A percentile compares a stretch with the other conserved stretches of the same genome.
Conservation (phyloP, 2,329 filamentous ascomycete species). For the Aspergillus pseudonomiae region DNA sequence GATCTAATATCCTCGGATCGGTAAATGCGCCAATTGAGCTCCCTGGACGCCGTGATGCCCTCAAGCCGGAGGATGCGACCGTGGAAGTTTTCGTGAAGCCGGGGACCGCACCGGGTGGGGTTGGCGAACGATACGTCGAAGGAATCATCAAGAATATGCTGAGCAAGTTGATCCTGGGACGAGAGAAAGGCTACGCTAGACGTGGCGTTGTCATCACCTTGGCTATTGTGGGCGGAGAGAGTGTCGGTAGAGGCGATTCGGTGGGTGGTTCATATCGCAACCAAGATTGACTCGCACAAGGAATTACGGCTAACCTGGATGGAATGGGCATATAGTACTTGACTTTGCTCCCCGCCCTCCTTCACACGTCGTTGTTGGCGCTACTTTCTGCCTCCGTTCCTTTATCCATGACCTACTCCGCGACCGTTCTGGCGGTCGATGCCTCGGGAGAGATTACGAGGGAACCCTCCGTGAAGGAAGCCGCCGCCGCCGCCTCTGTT, state of each 20-base stretch:
- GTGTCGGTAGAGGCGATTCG: slow-evolving; percentile 40
- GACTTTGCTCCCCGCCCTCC: slow-evolving; percentile 74
- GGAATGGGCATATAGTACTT: slow-evolving; percentile 63
- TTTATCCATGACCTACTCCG: slow-evolving; percentile 70
- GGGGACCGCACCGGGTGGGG: slow-evolving; percentile 81
- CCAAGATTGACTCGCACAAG: slow-evolving; percentile 1
- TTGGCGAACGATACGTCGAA: slow-evolving; percentile 81
- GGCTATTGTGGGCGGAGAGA: slow-evolving; percentile 42
- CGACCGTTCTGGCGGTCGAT: slow-evolving; percentile 65
- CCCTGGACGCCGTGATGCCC: slow-evolving; percentile 71
- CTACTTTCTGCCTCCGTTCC: slow-evolving; percentile 83
- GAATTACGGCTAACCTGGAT: slow-evolving; percentile 14
- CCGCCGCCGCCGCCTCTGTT: slow-evolving; percentile 67
- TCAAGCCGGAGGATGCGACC: slow-evolving; percentile 86
- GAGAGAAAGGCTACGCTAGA: slow-evolving; percentile 45
- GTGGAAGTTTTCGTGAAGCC: slow-evolving; percentile 90
- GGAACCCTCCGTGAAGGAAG: slow-evolving; percentile 66
- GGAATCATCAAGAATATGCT: slow-evolving; percentile 47
- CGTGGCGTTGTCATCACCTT: slow-evolving; percentile 48
- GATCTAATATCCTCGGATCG: slow-evolving; percentile 79
- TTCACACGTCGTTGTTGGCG: slow-evolving; percentile 77
- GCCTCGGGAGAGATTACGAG: slow-evolving; percentile 49
- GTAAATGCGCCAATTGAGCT: slow-evolving; percentile 95
- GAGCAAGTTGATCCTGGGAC: slow-evolving; percentile 44
- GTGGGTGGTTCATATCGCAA: slow-evolving; percentile 29